Evolutionary conservation across 106 monocot species (phyloP).

Genomic region (Iris macrosiphon): DNA sequence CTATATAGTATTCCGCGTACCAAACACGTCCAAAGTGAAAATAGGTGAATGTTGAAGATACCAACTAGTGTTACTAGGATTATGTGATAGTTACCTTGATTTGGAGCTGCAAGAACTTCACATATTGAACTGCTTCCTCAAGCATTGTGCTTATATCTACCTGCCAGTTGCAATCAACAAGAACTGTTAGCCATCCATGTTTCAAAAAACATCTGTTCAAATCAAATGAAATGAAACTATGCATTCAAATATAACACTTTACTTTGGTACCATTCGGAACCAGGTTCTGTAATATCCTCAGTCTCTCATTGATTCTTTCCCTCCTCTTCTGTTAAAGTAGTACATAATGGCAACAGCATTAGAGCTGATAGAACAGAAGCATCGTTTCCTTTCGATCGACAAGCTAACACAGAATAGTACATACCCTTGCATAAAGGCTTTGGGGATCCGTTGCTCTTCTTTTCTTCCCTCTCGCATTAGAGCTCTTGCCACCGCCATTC

Average conservation of each 20-base stretch:
- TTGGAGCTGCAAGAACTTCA: constrained; percentile 83
- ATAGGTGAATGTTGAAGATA: too few species aligned
- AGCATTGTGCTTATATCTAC: constrained; percentile 95
- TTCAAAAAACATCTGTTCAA: too few species aligned
- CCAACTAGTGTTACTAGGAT: neutral
- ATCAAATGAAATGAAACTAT: neutral
- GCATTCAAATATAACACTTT: neutral
- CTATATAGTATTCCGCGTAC: too few species aligned
- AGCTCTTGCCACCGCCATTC: constrained; percentile 7
- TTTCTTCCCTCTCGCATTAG: constrained; percentile 26
- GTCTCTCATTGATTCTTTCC: constrained; percentile 82
- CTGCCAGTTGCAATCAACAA: constrained; percentile 16
- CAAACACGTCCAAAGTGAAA: too few species aligned
- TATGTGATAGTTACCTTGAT: constrained; percentile 47
- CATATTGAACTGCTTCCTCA: constrained; percentile 84
- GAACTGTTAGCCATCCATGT: neutral
- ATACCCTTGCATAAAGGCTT: constrained; percentile 65
- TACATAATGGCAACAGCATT: constrained; percentile 1
- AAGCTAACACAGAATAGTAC: neutral
- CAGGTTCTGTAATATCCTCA: constrained; percentile 60
- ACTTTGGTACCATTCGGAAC: constrained; percentile 91
- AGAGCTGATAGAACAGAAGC: neutral
- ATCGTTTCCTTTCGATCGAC: neutral
- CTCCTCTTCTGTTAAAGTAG: constrained; percentile 62
- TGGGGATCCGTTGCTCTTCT: constrained; percentile 58